A percentile compares a stretch with the other conserved stretches of the same genome.
phyloP scores from a whole-genome alignment of 306 rosid genomes.

The Quercus robur region DNA sequence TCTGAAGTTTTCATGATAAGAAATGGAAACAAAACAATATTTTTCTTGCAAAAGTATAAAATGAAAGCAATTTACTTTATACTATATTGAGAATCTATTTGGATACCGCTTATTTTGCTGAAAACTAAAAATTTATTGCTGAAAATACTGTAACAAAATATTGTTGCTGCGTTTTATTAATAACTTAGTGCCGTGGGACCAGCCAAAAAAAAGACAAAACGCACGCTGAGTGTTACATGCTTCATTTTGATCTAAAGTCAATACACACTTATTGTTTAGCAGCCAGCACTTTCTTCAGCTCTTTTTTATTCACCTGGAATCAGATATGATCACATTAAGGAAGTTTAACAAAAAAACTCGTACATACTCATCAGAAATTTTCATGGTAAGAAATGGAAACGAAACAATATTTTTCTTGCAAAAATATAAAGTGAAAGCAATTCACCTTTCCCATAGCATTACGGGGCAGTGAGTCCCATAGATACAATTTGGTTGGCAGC shows the following conservation, averaged over 20 bases:
- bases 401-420: neutral
- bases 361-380: neutral
- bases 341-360: neutral
- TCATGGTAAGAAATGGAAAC: neutral
- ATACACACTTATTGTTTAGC: constrained; percentile 26
- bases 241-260: no score
- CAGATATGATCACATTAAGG: neutral
- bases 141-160: no score
- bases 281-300: constrained; percentile 61
- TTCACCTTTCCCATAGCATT: constrained; percentile 98
- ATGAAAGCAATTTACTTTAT: constrained; percentile 47
- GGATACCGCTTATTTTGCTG: accelerated
- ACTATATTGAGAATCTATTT: no score
- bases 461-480: constrained; percentile 81
- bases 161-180: no score
- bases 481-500: constrained; percentile 63
- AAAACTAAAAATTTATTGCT: no score
- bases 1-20: neutral
- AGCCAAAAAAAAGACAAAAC: no score
- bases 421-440: constrained; percentile 3
- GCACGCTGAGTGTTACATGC: no score
- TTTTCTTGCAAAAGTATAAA: neutral
- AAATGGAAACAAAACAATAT: neutral
- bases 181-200: no score
- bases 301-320: constrained; percentile 85